Evolutionary conservation across 2,329 filamentous ascomycete species (phyloP).

Genomic region (Penicillium sp.): DNA sequence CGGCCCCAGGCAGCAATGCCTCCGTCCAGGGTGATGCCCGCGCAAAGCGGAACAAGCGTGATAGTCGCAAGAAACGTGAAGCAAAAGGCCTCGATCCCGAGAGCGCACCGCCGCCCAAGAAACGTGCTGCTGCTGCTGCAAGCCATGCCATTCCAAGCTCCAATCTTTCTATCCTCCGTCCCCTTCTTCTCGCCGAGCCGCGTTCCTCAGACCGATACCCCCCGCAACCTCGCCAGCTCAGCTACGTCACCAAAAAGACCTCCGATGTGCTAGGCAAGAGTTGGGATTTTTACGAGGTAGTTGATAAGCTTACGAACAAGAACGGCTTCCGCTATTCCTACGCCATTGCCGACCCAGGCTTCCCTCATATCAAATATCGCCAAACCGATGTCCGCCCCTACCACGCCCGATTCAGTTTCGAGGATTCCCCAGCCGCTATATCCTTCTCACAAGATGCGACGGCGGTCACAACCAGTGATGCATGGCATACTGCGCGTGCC

Average conservation of each 20-base stretch:
- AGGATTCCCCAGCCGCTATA: slow-evolving; percentile 85
- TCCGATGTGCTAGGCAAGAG: slow-evolving; percentile 39
- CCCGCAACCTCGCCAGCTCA: slow-evolving; percentile 46
- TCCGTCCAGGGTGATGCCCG: slow-evolving; percentile 37
- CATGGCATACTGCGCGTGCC: slow-evolving; percentile 86
- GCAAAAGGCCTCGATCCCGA: slow-evolving; percentile 47
- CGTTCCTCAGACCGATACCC: slow-evolving; percentile 42
- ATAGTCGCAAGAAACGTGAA: slow-evolving; percentile 50
- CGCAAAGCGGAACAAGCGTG: slow-evolving; percentile 48
- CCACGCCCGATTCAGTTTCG: slow-evolving; percentile 83
- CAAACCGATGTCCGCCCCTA: slow-evolving; percentile 86
- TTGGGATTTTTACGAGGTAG: slow-evolving; percentile 50
- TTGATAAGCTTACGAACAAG: slow-evolving; percentile 64
- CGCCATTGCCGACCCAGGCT: slow-evolving; percentile 85
- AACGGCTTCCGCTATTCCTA: slow-evolving; percentile 84
- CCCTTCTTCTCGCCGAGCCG: slow-evolving; percentile 45
- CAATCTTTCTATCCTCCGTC: slow-evolving; percentile 45
- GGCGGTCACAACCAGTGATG: slow-evolving; percentile 86
- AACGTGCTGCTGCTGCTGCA: slow-evolving; percentile 34
- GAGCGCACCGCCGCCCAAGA: slow-evolving; percentile 37
- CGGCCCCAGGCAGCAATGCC: slow-evolving; percentile 34
- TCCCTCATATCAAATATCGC: slow-evolving; percentile 88
- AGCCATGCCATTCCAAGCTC: slow-evolving; percentile 42
- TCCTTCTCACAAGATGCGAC: slow-evolving; percentile 76
- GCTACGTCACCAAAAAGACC: slow-evolving; percentile 39